Evolutionary conservation across 2,329 filamentous ascomycete genomes (phyloP), one percentile per base, ranked within the genome.

Genomic region (Fusarium temperatum): DNA sequence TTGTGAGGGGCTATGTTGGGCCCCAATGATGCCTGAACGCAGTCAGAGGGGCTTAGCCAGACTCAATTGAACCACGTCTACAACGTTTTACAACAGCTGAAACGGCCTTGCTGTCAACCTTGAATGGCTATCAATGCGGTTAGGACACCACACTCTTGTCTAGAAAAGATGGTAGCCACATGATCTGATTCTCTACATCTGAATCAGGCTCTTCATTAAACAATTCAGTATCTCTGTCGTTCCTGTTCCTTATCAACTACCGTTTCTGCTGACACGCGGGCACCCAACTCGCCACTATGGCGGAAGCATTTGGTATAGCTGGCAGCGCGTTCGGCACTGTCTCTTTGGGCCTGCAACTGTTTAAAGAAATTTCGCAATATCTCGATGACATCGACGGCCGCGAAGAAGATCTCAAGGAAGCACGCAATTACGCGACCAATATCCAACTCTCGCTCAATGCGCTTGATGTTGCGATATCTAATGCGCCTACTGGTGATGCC

Each of bases 161-260:
- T 13, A 5, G 17, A 20, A 3, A 24, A 13, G 15, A n/a, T 13
- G 28, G 10, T 1, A 2, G 30, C n/a, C n/a, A 53, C n/a, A 17
- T 36, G 30, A 36, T 26, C 17, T 13, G 13, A 32, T 32, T 32
- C 30, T 13, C 4, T 36, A 1, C 10, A 13, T 35, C 22, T 13
- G 1, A 15, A 20, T 1, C 6, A 26, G 48, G 18, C 32, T 53
- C 13, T 20, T 0, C 1, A 2, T 22, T 5, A 1, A 26, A 5
- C 0, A 28, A 5, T 28, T 4, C 8, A 9, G 26, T 17, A 0
- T 8, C 5, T 24, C 8, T 12, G 7, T 35, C 2, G 3, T 22
- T 17, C 8, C 5, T 36, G 3, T 4, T 4, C 4, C 32, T 32
- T 12, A 1, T 30, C 4, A 13, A 13, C 30, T 30, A 5, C 12